Base-by-base conservation (phyloP, 2,329 filamentous ascomycete genomes). In the Elsinoe australis region DNA sequence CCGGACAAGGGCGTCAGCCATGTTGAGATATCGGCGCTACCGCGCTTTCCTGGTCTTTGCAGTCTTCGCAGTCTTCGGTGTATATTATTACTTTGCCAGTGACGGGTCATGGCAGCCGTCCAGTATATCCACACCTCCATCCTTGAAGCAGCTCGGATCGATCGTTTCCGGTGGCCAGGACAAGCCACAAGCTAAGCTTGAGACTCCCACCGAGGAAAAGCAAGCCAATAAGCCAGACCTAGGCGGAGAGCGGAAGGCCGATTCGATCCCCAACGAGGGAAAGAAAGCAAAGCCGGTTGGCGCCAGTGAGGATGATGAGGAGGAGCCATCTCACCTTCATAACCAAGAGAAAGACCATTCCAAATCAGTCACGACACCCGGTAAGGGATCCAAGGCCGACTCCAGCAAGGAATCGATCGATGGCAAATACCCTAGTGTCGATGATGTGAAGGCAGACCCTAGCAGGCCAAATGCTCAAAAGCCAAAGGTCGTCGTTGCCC, bases 11-110 rank as follows among this genome's bases (percentile, higher is more conserved):
- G 39, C 39, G 28, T 31, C 21, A 24, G 45, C 45, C 33, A 79
- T 83, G 73, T 63, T 76, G 50, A 76, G 80, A 45, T 71, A 75
- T 53, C 66, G 81, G 56, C 71, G 79, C 60, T 82, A 82, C 58
- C 75, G 80, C 51, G 68, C 80, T 50, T 79, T 82, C 52, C 61
- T 78, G 26, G 60, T 78, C 52, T 73, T 74, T 56, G 72, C 78
- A 48, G 63, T 75, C 52, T 61, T 80, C 49, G 63, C 78, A 42
- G 63, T 79, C 42, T 67, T 82, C 52, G 68, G 70, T 2, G 61
- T 79, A 47, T 70, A 78, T 56, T 72, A 73, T 54, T 76, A 78
- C 53, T 62, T 67, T 31, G 35, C 52, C 32, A 33, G 42, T 15
- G 46, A 47, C 9, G 46, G 44, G 14, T 49, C 50, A 46, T 38